Conservation (phyloP, 805 yeast genomes). For the Kluyveromyces nonfermentans region DNA sequence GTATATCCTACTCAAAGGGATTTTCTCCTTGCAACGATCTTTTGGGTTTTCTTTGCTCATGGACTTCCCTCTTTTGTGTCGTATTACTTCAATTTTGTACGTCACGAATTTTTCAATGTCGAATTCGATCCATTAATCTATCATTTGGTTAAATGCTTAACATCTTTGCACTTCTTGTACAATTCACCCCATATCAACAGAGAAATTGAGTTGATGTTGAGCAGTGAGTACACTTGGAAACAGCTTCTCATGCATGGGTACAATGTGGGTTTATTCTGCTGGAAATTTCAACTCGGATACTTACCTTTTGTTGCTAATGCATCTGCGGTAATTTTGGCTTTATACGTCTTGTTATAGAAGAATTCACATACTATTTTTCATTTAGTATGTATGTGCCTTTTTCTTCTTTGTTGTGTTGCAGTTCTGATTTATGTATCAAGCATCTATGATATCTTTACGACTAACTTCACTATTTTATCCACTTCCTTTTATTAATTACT, state of each 20-base stretch:
- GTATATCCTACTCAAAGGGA: constrained; percentile 6
- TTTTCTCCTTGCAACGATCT: constrained; percentile 4
- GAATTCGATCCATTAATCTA: constrained; percentile 26
- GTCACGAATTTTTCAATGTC: constrained; percentile 20
- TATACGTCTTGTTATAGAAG: constrained; percentile 14
- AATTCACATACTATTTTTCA: not conserved
- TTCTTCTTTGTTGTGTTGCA: not conserved
- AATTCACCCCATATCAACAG: constrained; percentile 7
- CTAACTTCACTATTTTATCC: not conserved
- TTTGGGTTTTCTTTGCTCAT: constrained; percentile 14
- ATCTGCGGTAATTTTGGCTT: constrained; percentile 15
- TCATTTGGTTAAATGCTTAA: constrained; percentile 18
- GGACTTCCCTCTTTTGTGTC: constrained; percentile 15
- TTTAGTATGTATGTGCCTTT: constrained; percentile 1
- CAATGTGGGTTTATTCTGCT: constrained; percentile 8
- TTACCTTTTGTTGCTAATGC: constrained; percentile 17
- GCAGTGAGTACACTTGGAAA: constrained; percentile 6
- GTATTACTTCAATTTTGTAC: constrained; percentile 25
- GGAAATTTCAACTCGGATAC: constrained; percentile 13
- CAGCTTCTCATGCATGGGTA: constrained; percentile 7
- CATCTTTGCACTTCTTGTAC: constrained; percentile 13
- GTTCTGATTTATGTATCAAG: not conserved
- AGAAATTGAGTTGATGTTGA: constrained; percentile 3
- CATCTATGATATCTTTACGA: not conserved
- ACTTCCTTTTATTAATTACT: not conserved